Percentiles rank a stretch among this genome's conserved stretches.
phyloP scores from a whole-genome alignment of 1,284 basidiomycete species.

The Leccinum griseonigrum region DNA sequence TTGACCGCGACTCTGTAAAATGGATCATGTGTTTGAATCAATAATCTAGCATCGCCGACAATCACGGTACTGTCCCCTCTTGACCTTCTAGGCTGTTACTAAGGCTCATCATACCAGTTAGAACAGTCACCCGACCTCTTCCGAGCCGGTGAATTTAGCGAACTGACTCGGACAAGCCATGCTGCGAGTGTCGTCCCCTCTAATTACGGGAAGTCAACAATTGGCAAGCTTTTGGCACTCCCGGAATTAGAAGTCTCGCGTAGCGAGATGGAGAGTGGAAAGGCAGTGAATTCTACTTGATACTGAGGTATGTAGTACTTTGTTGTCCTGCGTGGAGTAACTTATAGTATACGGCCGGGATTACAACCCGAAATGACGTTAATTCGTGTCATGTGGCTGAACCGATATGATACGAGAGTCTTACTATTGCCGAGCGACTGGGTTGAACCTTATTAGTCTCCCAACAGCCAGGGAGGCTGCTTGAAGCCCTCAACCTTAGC shows the following conservation, averaged over 20 bases:
- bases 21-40: no score
- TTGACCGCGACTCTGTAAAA: no score
- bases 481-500: not conserved
- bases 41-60: no score
- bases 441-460: not conserved
- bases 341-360: not conserved
- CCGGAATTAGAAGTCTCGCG: not conserved
- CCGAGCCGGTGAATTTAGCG: not conserved
- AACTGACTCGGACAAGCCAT: not conserved
- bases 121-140: not conserved
- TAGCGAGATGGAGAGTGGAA: not conserved
- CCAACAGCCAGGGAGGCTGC: not conserved
- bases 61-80: not conserved
- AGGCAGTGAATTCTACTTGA: not conserved
- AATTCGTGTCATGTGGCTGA: not conserved
- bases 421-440: not conserved
- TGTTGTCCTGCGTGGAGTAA: not conserved
- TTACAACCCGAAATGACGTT: not conserved
- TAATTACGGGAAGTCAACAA: not conserved
- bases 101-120: not conserved
- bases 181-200: not conserved
- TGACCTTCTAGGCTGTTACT: not conserved
- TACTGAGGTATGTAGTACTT: not conserved
- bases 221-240: not conserved
- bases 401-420: not conserved